Conservation (phyloP, 345 rosid genomes). For the Abelmoschus esculentus region DNA sequence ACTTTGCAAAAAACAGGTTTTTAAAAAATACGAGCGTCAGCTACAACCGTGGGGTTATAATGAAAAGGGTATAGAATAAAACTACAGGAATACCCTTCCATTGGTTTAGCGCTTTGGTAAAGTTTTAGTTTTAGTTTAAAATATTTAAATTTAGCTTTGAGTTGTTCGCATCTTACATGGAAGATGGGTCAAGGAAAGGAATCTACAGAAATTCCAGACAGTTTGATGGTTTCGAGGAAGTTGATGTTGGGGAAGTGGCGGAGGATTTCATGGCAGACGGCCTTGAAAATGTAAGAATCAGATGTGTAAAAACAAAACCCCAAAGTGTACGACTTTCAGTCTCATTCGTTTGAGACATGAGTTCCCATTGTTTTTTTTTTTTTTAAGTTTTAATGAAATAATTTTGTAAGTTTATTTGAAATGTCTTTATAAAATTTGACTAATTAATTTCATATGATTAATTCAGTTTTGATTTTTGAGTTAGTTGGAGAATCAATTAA, state of each 20-base stretch:
- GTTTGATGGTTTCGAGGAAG: neutral
- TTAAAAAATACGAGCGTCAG: neutral
- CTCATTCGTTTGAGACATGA: no score
- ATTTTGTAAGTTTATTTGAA: no score
- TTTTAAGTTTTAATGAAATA: no score
- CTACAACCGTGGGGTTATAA: neutral
- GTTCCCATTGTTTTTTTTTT: no score
- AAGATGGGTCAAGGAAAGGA: neutral
- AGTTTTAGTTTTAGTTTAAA: neutral
- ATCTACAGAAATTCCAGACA: slow-evolving; percentile 4
- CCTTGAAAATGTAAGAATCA: neutral
- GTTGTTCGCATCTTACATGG: no score
- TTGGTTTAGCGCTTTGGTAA: neutral
- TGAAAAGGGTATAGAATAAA: neutral
- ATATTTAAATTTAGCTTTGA: neutral
- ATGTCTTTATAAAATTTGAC: no score
- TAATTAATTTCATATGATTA: no score
- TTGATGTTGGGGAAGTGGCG: neutral
- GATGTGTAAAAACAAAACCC: no score
- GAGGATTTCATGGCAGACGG: neutral
- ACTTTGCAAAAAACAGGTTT: no score
- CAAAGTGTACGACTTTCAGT: no score
- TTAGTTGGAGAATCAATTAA: no score
- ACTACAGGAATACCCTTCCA: neutral
- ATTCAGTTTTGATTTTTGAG: no score